These are phyloP conservation scores for Acanthochlamys bracteata DNA, from an alignment of 106 monocot genomes.

Conservation along the genomic window DNA sequence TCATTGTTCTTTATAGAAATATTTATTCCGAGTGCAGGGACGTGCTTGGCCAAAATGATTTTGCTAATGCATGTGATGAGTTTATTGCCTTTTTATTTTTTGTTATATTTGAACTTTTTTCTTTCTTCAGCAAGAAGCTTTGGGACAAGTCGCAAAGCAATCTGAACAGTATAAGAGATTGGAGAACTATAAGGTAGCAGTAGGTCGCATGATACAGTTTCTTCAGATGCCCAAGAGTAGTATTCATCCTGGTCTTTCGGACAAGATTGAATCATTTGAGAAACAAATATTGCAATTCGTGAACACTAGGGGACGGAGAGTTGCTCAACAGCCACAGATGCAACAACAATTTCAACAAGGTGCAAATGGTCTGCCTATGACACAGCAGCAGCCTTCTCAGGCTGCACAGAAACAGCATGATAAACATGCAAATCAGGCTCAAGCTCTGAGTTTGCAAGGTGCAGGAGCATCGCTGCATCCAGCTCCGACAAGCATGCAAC, in stretches of 20 bases:
- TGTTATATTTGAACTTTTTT: neutral
- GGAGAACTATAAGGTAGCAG: slow-evolving; percentile 12
- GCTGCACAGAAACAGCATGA: slow-evolving; percentile 51
- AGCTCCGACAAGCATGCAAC: slow-evolving; percentile 12
- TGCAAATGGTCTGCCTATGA: slow-evolving; percentile 24
- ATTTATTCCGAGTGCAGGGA: no score
- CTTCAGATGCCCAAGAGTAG: slow-evolving; percentile 22
- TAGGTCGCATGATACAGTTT: slow-evolving; percentile 16
- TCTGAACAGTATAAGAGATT: slow-evolving; percentile 24
- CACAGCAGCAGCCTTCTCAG: slow-evolving; percentile 48
- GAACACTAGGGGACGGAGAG: slow-evolving; percentile 22
- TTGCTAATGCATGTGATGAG: no score
- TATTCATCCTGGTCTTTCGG: slow-evolving; percentile 19
- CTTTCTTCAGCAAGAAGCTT: neutral
- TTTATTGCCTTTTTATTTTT: neutral
- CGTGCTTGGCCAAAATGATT: no score
- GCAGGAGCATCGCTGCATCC: slow-evolving; percentile 19
- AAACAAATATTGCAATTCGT: slow-evolving; percentile 54
- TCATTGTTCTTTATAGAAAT: no score
- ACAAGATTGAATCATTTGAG: slow-evolving; percentile 20
- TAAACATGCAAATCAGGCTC: slow-evolving; percentile 43
- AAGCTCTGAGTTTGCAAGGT: slow-evolving; percentile 42
- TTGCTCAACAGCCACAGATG: neutral
- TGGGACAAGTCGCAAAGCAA: slow-evolving; percentile 10
- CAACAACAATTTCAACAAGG: slow-evolving; percentile 54